Conservation (phyloP, 2,329 filamentous ascomycete species). For the Fusarium transvaalense region DNA sequence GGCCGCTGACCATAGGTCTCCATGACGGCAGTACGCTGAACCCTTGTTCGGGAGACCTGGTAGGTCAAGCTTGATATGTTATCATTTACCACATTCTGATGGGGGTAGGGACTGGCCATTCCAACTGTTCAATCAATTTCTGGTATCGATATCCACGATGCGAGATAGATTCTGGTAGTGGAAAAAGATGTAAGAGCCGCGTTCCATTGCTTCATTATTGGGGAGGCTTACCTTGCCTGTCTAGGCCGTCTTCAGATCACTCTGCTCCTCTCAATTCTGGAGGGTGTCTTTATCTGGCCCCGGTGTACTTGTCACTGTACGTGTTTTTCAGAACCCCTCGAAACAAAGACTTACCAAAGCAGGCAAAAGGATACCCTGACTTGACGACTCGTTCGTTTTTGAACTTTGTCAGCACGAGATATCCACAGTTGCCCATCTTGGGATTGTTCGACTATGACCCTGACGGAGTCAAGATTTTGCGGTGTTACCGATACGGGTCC, state of each 20-base stretch:
- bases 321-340: neutral
- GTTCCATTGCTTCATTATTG: rapidly evolving
- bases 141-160: conserved; percentile 60
- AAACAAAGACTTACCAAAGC: neutral
- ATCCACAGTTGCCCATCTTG: conserved; percentile 68
- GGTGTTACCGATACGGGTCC: conserved; percentile 81
- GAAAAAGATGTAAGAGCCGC: conserved; percentile 76
- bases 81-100: conserved; percentile 22
- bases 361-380: conserved; percentile 89
- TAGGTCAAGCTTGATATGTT: conserved; percentile 23
- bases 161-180: conserved; percentile 77
- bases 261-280: conserved; percentile 71
- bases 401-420: conserved; percentile 61
- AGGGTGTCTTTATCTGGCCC: conserved; percentile 59
- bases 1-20: conserved; percentile 64
- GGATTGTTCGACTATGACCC: conserved; percentile 81
- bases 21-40: conserved; percentile 58
- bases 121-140: conserved; percentile 66
- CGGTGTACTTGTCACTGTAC: conserved; percentile 78
- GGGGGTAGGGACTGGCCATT: conserved; percentile 68
- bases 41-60: conserved; percentile 49
- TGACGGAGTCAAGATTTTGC: conserved; percentile 79
- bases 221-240: conserved; percentile 32
- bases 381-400: conserved; percentile 76
- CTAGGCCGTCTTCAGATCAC: conserved; percentile 80